Percentiles rank a stretch among this genome's conserved stretches.
These are phyloP conservation scores for Cercophora newfieldiana DNA, from an alignment of 495 filamentous ascomycete species.

Conservation along the genomic window DNA sequence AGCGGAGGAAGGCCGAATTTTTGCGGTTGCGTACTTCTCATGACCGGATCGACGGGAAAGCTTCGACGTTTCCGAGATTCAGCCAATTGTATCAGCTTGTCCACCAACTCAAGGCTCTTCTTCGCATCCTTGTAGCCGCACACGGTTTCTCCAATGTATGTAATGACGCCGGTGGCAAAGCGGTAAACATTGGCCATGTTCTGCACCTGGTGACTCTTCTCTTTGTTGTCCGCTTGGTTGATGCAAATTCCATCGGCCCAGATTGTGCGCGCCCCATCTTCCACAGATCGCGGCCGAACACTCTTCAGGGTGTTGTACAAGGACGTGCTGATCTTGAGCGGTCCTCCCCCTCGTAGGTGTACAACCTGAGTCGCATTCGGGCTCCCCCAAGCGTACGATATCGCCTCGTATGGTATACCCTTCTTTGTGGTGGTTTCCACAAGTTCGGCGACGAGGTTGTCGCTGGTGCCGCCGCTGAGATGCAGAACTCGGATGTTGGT, in stretches of 20 bases:
- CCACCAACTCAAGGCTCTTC: neutral
- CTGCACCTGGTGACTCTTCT: conserved; percentile 27
- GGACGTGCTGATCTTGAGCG: neutral
- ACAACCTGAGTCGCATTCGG: neutral
- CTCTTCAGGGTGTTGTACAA: neutral
- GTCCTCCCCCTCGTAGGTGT: neutral
- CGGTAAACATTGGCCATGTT: conserved; percentile 38
- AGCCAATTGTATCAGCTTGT: neutral
- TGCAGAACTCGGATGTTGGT: neutral
- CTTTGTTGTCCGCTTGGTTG: conserved; percentile 24
- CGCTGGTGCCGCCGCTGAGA: neutral
- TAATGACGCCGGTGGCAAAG: neutral
- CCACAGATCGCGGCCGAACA: neutral
- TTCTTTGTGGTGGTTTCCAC: neutral
- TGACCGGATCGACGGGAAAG: neutral
- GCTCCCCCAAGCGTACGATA: neutral
- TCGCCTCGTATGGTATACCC: neutral
- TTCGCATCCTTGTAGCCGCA: neutral
- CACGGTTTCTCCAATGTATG: neutral
- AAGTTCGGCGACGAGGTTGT: neutral
- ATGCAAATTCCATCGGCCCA: conserved; percentile 39
- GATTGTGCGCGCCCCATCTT: conserved; percentile 16
- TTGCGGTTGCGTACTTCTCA: neutral
- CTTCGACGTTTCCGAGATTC: neutral
- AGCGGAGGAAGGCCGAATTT: neutral